phyloP scores from a whole-genome alignment of 345 rosid species.

The Syzygium aqueum region DNA sequence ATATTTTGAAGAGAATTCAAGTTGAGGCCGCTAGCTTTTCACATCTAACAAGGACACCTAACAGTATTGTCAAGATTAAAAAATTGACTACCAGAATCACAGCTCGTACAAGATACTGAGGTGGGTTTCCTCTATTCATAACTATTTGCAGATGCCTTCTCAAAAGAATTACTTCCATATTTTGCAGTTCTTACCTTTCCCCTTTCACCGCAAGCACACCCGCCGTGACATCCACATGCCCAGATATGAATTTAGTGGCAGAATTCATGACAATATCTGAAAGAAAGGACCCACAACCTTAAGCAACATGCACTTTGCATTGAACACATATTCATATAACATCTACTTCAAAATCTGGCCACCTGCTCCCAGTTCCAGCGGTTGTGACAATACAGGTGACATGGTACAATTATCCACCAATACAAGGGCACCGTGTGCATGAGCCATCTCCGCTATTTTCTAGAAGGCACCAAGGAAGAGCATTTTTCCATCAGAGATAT shows the following conservation, averaged over 20 bases:
- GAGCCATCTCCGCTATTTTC: slow-evolving; percentile 87
- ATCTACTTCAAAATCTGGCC: not conserved
- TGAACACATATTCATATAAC: not conserved
- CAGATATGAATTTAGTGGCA: slow-evolving; percentile 87
- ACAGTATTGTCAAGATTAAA: not conserved
- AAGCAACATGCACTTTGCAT: not conserved
- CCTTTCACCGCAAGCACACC: slow-evolving; percentile 95
- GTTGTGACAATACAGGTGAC: slow-evolving; percentile 86
- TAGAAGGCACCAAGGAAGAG: slow-evolving; percentile 5
- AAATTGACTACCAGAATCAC: not conserved
- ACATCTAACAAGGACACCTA: not conserved
- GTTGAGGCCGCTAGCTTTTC: not conserved
- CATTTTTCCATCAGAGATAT: not conserved
- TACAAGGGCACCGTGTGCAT: slow-evolving; percentile 68
- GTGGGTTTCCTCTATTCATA: not conserved
- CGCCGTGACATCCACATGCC: slow-evolving; percentile 94
- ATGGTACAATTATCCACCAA: slow-evolving; percentile 88
- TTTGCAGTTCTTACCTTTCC: slow-evolving; percentile 45
- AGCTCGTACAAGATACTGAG: not conserved
- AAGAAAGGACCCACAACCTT: slow-evolving; percentile 1
- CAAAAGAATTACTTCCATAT: not conserved
- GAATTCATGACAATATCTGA: slow-evolving; percentile 97
- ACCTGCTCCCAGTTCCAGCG: slow-evolving; percentile 97
- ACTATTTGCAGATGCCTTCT: not conserved
- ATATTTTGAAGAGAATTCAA: not conserved